These are phyloP conservation scores for Helianthus tuberosus DNA, from an alignment of 129 eudicot species.

Conservation along the genomic window DNA sequence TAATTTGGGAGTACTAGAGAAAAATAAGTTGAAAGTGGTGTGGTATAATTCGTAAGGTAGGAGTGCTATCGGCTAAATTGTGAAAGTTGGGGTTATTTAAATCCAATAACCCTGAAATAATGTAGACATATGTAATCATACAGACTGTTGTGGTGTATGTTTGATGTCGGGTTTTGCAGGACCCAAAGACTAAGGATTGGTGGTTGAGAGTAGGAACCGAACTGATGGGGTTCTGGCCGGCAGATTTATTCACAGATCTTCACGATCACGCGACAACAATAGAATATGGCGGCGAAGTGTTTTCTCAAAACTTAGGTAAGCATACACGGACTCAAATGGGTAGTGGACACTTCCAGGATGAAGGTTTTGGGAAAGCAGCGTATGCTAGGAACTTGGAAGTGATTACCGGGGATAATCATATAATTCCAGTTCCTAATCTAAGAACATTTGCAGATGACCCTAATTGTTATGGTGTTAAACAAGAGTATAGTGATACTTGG, in stretches of 20 bases:
- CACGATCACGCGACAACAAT: conserved; percentile 57
- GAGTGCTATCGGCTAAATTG: too few species aligned
- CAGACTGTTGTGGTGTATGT: background rate
- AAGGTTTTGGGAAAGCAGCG: conserved; percentile 28
- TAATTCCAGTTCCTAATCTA: background rate
- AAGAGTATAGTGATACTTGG: conserved; percentile 10
- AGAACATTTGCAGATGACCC: background rate
- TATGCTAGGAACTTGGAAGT: conserved; percentile 27
- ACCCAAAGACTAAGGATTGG: conserved; percentile 81
- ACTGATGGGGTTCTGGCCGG: conserved; percentile 86
- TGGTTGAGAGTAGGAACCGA: conserved; percentile 77
- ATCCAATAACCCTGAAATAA: background rate
- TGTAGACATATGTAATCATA: background rate
- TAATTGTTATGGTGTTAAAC: conserved; percentile 24
- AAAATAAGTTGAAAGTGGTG: too few species aligned
- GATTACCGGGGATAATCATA: background rate
- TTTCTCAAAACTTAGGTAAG: background rate
- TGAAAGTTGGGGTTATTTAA: too few species aligned
- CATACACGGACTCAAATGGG: conserved; percentile 37
- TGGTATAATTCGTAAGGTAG: too few species aligned
- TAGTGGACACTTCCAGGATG: conserved; percentile 30
- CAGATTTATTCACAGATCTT: conserved; percentile 62
- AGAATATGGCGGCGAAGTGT: conserved; percentile 83
- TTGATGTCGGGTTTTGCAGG: conserved; percentile 37
- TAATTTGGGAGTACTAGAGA: too few species aligned